Percentiles rank a stretch among this genome's conserved stretches.
Evolutionary conservation across 208 protist species (phyloP).

Genomic region (Acanthamoeba royreba): DNA sequence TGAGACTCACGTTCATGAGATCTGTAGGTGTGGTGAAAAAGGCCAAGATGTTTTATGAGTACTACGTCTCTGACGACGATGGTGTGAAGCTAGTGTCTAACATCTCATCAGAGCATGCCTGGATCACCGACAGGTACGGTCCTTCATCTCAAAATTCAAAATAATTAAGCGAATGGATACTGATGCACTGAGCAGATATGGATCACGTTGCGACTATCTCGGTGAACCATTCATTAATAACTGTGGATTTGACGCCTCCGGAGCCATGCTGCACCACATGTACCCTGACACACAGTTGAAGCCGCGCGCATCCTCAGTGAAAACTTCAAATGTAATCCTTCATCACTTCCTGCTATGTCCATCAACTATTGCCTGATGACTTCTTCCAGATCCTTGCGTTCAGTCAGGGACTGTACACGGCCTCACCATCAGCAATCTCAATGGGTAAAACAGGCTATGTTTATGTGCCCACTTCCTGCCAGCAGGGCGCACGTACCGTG

Average conservation of each 20-base stretch:
- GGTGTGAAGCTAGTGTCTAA: background rate
- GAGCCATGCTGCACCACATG: background rate
- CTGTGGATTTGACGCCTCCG: background rate
- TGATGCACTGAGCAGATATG: background rate
- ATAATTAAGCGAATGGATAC: background rate
- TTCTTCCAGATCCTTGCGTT: background rate
- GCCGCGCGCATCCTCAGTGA: background rate
- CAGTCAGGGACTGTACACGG: background rate
- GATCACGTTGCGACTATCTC: background rate
- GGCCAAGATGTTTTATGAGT: conserved; percentile 14
- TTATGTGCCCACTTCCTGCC: background rate
- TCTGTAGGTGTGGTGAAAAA: background rate
- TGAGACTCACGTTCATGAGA: background rate
- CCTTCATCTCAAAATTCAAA: background rate
- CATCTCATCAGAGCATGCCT: background rate
- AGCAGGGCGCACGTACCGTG: background rate
- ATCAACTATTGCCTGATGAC: too few species aligned
- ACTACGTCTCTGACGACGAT: background rate
- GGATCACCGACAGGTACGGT: background rate
- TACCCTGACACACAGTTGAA: background rate
- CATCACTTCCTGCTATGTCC: too few species aligned
- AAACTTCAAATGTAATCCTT: background rate
- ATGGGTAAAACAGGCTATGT: background rate
- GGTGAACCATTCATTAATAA: background rate
- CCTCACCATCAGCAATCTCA: background rate